phyloP scores from a whole-genome alignment of 2,329 filamentous ascomycete genomes.

The Sporothrix curviconia region DNA sequence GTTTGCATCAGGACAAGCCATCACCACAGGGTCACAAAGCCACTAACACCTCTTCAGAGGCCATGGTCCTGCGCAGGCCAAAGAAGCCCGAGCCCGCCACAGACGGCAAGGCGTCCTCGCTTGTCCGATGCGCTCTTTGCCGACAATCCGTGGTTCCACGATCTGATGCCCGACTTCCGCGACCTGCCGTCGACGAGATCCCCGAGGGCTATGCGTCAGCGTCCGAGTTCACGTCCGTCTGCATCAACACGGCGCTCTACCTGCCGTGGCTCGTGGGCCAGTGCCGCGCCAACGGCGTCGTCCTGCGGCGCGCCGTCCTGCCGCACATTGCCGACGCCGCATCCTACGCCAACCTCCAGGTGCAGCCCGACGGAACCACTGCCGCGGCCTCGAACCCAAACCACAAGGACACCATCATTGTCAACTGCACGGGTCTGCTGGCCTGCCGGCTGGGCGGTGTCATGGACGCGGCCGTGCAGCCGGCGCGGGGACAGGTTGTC shows the following conservation, averaged over 20 bases:
- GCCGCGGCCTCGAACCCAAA: conserved; percentile 50
- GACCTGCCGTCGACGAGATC: conserved; percentile 53
- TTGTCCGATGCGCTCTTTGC: conserved; percentile 58
- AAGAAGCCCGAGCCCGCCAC: conserved; percentile 48
- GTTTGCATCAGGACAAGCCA: neutral
- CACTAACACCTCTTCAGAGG: conserved; percentile 32
- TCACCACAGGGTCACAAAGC: too few species aligned
- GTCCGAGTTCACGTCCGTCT: conserved; percentile 73
- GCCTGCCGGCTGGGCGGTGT: conserved; percentile 75
- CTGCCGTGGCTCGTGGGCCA: conserved; percentile 78
- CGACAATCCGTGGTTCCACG: conserved; percentile 66
- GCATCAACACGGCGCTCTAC: conserved; percentile 86
- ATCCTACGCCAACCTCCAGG: conserved; percentile 39
- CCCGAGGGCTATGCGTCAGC: conserved; percentile 62
- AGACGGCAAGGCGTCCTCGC: conserved; percentile 37
- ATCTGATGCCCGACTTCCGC: conserved; percentile 65
- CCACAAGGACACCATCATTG: conserved; percentile 48
- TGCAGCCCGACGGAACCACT: conserved; percentile 6
- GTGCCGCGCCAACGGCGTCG: conserved; percentile 66
- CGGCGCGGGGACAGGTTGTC: conserved; percentile 76
- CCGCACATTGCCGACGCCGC: conserved; percentile 69
- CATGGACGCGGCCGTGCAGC: conserved; percentile 63
- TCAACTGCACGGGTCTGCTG: conserved; percentile 81
- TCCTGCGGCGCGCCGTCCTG: conserved; percentile 56
- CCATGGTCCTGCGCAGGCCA: conserved; percentile 46